These are phyloP conservation scores for Microsporum canis DNA, from an alignment of 2,329 filamentous ascomycete genomes.

Conservation along the genomic window DNA sequence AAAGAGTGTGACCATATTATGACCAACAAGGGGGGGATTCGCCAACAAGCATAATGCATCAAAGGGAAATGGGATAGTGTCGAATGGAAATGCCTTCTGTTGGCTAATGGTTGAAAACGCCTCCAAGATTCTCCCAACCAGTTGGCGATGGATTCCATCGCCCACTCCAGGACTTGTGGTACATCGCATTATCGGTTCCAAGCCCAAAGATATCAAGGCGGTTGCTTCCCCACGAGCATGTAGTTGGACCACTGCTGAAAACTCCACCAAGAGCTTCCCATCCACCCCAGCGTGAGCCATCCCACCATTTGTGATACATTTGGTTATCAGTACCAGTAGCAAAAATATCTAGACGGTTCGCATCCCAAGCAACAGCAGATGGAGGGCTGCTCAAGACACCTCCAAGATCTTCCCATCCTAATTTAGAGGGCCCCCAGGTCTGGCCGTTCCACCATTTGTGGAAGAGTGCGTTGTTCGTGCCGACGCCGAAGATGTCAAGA, in stretches of 20 bases:
- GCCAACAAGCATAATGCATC: not conserved
- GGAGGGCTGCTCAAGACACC: slow-evolving; percentile 16
- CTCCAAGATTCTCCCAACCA: slow-evolving; percentile 11
- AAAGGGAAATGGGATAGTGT: not conserved
- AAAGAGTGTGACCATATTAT: not conserved
- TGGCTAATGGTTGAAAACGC: slow-evolving; percentile 8
- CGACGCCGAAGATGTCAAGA: slow-evolving; percentile 13
- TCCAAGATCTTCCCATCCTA: slow-evolving; percentile 16
- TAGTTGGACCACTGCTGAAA: slow-evolving; percentile 14
- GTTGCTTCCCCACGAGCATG: slow-evolving; percentile 14
- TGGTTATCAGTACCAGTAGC: slow-evolving; percentile 16
- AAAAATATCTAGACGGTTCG: slow-evolving; percentile 16
- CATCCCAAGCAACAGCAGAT: slow-evolving; percentile 15
- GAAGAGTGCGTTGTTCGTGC: slow-evolving; percentile 12
- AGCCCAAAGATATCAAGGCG: slow-evolving; percentile 18
- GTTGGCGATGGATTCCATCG: slow-evolving; percentile 9
- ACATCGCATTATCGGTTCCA: slow-evolving; percentile 14
- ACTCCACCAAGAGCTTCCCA: slow-evolving; percentile 15
- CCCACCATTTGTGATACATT: slow-evolving; percentile 15
- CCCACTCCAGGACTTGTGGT: slow-evolving; percentile 13
- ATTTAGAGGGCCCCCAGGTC: slow-evolving; percentile 9
- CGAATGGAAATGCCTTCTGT: too few species aligned
- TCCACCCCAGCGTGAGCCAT: slow-evolving; percentile 9
- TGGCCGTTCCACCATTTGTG: slow-evolving; percentile 14
- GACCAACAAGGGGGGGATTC: not conserved